These are phyloP conservation scores for Rhizopus sp. DNA, from an alignment of 371 early-diverging fungal genomes.

Conservation along the genomic window DNA sequence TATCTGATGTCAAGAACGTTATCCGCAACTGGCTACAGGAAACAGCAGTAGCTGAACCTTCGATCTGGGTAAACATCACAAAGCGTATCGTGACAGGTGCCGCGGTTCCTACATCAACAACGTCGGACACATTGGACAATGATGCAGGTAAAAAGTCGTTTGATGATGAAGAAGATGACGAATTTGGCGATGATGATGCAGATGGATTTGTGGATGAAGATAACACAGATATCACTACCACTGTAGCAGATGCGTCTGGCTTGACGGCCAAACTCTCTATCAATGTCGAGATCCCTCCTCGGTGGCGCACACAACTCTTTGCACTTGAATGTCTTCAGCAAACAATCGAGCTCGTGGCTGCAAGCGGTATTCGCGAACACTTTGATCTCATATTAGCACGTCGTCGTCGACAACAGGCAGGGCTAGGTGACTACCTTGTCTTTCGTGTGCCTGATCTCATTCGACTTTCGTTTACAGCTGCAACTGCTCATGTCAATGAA, in stretches of 20 bases:
- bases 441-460: conserved; percentile 81
- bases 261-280: conserved; percentile 40
- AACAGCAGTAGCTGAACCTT: conserved; percentile 73
- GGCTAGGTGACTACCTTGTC: conserved; percentile 72
- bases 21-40: conserved; percentile 72
- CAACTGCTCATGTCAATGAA: conserved; percentile 80
- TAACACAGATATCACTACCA: conserved; percentile 49
- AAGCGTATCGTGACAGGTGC: conserved; percentile 75
- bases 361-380: conserved; percentile 66
- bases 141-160: conserved; percentile 7
- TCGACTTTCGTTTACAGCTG: conserved; percentile 83
- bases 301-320: conserved; percentile 88
- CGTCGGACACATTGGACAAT: conserved; percentile 16
- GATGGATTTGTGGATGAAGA: conserved; percentile 46
- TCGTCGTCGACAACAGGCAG: conserved; percentile 53
- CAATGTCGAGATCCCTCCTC: conserved; percentile 69
- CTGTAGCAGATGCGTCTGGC: conserved; percentile 49
- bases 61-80: conserved; percentile 85
- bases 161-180: conserved; percentile 20
- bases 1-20: conserved; percentile 85
- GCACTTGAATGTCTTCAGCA: conserved; percentile 77
- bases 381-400: conserved; percentile 72
- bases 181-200: conserved; percentile 43
- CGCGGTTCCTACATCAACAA: conserved; percentile 1
- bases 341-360: conserved; percentile 61